Evolutionary conservation across 768 basidiomycete genomes (phyloP), one percentile per base, ranked within the genome.

Genomic region (Suillus subalutaceus): DNA sequence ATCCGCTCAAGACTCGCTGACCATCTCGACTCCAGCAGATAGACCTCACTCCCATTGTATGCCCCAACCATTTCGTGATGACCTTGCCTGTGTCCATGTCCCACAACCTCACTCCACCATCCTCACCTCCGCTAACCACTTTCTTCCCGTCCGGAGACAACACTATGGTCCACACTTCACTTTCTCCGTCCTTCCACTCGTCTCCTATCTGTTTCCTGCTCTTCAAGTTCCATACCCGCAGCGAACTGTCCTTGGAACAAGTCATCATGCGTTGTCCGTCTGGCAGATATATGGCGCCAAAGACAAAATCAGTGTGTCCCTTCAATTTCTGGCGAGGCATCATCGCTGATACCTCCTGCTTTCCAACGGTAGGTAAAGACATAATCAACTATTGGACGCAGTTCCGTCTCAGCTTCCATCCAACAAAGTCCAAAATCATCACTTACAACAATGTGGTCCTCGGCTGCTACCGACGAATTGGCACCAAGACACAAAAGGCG

Each of bases 31-130:
- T 18, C 30, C 30, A 32, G 18, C 18, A 55, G 2, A 55, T 16
- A 32, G 18, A 2, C 2, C 0, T 2, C 53, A 32, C 53, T 55
- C 1, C 0, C 2, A 7, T 0, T 26, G 23, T 50, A 32, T 32
- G 30, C 9, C 30, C 30, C 2, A 15, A 0, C 53, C 53, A 32
- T 55, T 32, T 32, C 3, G 8, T 5, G 18, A 20, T 20, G 16
- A 55, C 30, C 8, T 55, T 55, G 4, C 30, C 53, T 18, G 53
- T 15, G 6, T 55, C 53, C 0, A 55, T 55, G 30, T 55, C 30
- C 30, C 30, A 53, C 16, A 32, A 32, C 16, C 30, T 30, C 30
- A 55, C 30, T 32, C 2, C 9, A 10, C 53, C 16, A 7, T 55
- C 53, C 4, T 2, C 2, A 20, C 53, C 10, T 4, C 30, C 30